Base-by-base conservation (phyloP, 2,329 filamentous ascomycete species). In the Cladophialophora carrionii region DNA sequence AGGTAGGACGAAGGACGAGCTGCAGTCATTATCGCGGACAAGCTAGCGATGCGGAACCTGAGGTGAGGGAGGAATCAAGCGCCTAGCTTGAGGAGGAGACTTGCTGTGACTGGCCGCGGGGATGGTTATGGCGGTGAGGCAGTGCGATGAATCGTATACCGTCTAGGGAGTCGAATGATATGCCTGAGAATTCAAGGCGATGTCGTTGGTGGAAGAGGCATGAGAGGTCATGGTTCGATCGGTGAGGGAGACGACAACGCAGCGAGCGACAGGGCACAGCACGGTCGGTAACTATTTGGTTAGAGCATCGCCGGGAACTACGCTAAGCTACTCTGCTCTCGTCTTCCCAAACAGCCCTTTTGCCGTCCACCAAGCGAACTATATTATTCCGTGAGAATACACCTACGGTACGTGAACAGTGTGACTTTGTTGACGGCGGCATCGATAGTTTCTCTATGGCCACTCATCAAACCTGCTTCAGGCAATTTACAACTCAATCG, bases 21-120 rank as follows among this genome's bases (percentile, higher is more conserved):
- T 56, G 64, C 62, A 48, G 53, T 66, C 67, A 67, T 67, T 49
- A 61, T 52, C 54, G 65, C 57, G 58, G 41, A 26, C 24, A 10
- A 14, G 53, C 32, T 24, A 46, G 32, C 20, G 55, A 31, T 29
- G 49, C 8, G 34, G 60, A 60, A 37, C 46, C 14, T 56, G 17
- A 51, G 37, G 53, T 53, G 10, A 61, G 57, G 57, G 56, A 26
- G 17, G 49, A 58, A 32, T 52, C 31, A 57, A 64, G 53, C 31
- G 34, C 53, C 46, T 48, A 32, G 57, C 53, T 61, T 51, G 52
- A 52, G 46, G 34, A 63, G 29, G 22, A 20, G 14, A 26, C 37
- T 34, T 26, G 26, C 57, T 41, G 54, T 65, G 51, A 61, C 57
- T 65, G 63, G 64, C 64, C 64, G 26, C 56, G 55, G 57, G 55